Evolutionary conservation across 345 rosid species (phyloP), one percentile per base, ranked within the genome.

Genomic region (Euphorbia pulcherrima): DNA sequence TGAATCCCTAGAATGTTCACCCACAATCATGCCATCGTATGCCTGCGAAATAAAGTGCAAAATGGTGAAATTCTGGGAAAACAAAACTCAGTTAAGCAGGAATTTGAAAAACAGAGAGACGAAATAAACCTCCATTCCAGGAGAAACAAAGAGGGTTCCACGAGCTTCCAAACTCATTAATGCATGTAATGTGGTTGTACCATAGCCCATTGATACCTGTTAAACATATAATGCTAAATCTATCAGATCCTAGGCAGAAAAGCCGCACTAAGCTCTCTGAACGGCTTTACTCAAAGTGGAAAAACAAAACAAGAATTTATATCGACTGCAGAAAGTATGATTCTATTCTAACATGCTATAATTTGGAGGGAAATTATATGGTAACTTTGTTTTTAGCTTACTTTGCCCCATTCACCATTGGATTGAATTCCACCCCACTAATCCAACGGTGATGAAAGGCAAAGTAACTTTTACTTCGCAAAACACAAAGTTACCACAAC

Each of bases 11-110:
- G 99, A 84, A 81, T 94, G 97, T 79, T 94, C 99, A 73, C 99
- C 99, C 24, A 94, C 82, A 68, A 94, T 87, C 97, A 91, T 94
- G 71, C 99, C 99, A 78, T 94, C 99, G 66, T 94, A 94, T 10
- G 99, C 17, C 99, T 94, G 90, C 75, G 61, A 46, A 70, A n/a
- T 48, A 75, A 71, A 39, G 50, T 27, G 64, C 11, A 68, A 64
- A 72, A 58, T 16, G 23, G 40, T 58, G 4, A 33, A 33, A 33
- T 33, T 33, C 37, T 33, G 37, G 37, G 37, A 33, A 33, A 33
- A 33, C 37, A 2, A 33, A 33, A 33, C 7, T 33, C 37, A 33
- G 7, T 3, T 7, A 33, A 23, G 47, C 20, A 18, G 55, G 24
- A 27, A 29, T 1, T 37, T 10, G 20, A 41, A 51, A 26, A 8